Conservation (phyloP, 73 alveolate genomes). For the Paramecium tetraurelia region DNA sequence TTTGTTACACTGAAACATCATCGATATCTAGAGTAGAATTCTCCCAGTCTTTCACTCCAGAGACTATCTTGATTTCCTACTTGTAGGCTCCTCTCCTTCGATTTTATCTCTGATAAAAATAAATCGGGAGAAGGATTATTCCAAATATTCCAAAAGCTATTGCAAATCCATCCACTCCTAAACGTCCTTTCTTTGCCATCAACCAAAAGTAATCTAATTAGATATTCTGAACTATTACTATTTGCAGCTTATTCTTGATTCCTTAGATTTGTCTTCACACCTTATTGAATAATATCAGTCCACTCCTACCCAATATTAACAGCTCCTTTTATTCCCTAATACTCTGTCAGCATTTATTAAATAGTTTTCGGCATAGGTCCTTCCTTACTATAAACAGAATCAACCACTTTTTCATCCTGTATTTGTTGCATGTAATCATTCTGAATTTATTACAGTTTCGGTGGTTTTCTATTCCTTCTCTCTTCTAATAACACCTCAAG, state of each 20-base stretch:
- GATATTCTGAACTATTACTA: not conserved
- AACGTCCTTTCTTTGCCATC: not conserved
- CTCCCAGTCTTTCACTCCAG: conserved; percentile 24
- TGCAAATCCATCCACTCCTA: conserved; percentile 36
- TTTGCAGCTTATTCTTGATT: not conserved
- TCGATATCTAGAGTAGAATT: not conserved
- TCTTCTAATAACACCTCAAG: not conserved
- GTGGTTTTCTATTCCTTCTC: conserved; percentile 14
- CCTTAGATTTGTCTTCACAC: not conserved
- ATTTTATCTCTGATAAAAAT: conserved; percentile 4
- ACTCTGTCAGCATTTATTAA: not conserved
- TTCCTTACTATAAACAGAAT: not conserved
- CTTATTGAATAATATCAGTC: not conserved
- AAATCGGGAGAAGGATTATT: not conserved
- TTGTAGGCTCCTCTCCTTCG: not conserved
- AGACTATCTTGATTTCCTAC: not conserved
- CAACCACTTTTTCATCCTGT: not conserved
- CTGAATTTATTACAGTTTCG: not conserved
- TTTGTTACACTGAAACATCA: not conserved
- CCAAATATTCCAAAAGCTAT: conserved; percentile 45
- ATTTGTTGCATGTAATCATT: not conserved
- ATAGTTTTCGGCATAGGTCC: conserved; percentile 19
- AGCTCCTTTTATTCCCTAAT: not conserved
- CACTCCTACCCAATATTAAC: conserved; percentile 31
- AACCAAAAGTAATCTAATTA: not conserved